Evolutionary conservation across 345 rosid species (phyloP), one percentile per base, ranked within the genome.

Genomic region (Noccaea caerulescens): DNA sequence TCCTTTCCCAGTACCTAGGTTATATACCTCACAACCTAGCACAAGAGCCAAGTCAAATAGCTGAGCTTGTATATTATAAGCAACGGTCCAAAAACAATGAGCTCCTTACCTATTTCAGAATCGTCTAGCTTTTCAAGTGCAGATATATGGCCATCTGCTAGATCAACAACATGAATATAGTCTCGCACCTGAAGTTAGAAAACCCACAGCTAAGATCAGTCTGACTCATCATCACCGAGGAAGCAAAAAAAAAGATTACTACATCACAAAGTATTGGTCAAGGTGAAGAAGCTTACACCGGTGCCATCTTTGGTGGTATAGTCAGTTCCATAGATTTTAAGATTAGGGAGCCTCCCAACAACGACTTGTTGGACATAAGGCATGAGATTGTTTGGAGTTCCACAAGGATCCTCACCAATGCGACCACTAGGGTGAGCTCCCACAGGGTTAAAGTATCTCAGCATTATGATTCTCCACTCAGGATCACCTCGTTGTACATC

Each of bases 371-470:
- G 97, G 75, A 92, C 92, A 58, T 85, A 95, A 43, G 99, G 99
- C 99, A 95, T 95, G 79, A 95, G 98, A 76, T 95, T 95, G 83
- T 95, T 95, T 43, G 99, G 99, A 72, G 84, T 83, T 56, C 98
- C 99, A 68, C 83, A 80, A 18, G 99, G 99, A 83, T 95, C 98
- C 85, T 95, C 99, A 23, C 98, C 99, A 67, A 92, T 95, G 53
- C 62, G 37, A 39, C 99, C 98, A 41, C 98, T 95, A 69, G 96
- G 85, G 74, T 95, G 99, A 27, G 98, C 99, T 58, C 99, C 97
- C 37, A 95, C 97, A 14, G 99, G 99, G 83, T 95, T 95, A 75
- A 95, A 92, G 77, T 92, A 95, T 72, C 99, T 86, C 18, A 95
- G 87, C 84, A 92, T 83, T 66, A 95, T 84, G 67, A 95, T 86